Evolutionary conservation across 2,329 filamentous ascomycete genomes (phyloP).

Genomic region (Trichoderma sp.): DNA sequence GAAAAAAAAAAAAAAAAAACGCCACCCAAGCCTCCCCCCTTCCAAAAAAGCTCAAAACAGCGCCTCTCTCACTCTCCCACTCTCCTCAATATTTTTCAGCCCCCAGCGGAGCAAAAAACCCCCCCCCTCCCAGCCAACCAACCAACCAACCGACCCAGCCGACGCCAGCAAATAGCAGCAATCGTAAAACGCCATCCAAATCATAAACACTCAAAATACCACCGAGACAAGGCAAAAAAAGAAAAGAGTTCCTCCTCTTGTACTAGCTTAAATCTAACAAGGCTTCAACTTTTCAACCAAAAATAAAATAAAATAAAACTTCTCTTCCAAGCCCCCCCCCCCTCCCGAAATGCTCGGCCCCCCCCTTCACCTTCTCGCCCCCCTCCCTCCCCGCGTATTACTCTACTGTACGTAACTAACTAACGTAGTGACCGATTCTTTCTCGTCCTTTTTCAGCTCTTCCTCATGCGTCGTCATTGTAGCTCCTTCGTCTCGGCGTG

Average conservation of each 20-base stretch:
- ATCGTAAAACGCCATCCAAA: too few relatives aligned
- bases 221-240: too few relatives aligned
- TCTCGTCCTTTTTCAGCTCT: background rate
- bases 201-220: too few relatives aligned
- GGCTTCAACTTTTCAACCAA: background rate
- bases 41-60: background rate
- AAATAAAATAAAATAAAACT: too few relatives aligned
- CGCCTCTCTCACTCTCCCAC: background rate
- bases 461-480: background rate
- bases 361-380: background rate
- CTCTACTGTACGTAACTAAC: too few relatives aligned
- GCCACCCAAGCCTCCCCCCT: background rate
- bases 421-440: background rate
- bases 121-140: too few relatives aligned
- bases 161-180: background rate
- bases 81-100: background rate
- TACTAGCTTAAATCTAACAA: background rate
- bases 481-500: background rate
- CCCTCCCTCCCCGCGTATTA: background rate
- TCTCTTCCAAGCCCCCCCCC: background rate
- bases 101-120: background rate
- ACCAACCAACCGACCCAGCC: background rate
- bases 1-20: background rate
- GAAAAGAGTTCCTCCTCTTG: background rate
- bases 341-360: background rate